Percentiles rank a stretch among this genome's conserved stretches.
These are phyloP conservation scores for Penicillium sp. DNA, from an alignment of 2,329 filamentous ascomycete species.

Conservation along the genomic window DNA sequence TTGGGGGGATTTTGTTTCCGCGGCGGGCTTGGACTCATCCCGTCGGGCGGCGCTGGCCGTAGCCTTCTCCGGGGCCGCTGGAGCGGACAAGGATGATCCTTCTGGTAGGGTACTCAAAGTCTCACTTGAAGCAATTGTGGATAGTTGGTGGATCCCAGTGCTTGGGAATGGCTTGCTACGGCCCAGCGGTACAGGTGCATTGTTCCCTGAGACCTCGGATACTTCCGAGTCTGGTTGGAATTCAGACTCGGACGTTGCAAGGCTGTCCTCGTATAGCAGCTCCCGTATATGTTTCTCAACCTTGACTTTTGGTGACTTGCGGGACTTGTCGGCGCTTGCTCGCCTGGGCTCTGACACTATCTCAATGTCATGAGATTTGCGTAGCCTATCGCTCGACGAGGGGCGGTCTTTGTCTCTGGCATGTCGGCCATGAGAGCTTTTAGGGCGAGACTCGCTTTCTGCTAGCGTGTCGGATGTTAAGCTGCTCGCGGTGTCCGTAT, in stretches of 20 bases:
- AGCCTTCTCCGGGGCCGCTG: constrained; percentile 1
- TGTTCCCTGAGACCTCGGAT: constrained; percentile 38
- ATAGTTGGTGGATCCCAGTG: constrained; percentile 54
- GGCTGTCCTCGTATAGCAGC: constrained; percentile 22
- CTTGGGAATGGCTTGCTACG: constrained; percentile 51
- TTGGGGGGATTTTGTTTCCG: constrained; percentile 1
- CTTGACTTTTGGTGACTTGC: constrained; percentile 11
- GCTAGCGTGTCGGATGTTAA: constrained; percentile 25
- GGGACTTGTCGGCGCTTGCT: constrained; percentile 19
- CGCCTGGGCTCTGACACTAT: constrained; percentile 15
- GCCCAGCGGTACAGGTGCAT: constrained; percentile 41
- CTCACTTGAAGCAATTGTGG: constrained; percentile 60
- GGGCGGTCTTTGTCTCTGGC: constrained; percentile 20
- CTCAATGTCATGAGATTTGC: constrained; percentile 10
- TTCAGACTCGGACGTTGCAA: constrained; percentile 28
- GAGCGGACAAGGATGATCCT: constrained; percentile 11
- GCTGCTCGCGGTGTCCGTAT: constrained; percentile 15
- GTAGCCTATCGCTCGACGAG: constrained; percentile 11
- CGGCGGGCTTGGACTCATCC: background rate
- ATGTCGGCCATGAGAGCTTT: constrained; percentile 23
- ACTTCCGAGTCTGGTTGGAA: constrained; percentile 35
- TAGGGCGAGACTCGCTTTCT: constrained; percentile 27
- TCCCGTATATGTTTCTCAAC: constrained; percentile 16
- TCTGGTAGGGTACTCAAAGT: constrained; percentile 44
- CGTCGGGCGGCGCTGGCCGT: background rate